Percentiles rank a stretch among this genome's conserved stretches.
phyloP scores from a whole-genome alignment of 768 basidiomycete species.

The Nevesoporus exiguus region DNA sequence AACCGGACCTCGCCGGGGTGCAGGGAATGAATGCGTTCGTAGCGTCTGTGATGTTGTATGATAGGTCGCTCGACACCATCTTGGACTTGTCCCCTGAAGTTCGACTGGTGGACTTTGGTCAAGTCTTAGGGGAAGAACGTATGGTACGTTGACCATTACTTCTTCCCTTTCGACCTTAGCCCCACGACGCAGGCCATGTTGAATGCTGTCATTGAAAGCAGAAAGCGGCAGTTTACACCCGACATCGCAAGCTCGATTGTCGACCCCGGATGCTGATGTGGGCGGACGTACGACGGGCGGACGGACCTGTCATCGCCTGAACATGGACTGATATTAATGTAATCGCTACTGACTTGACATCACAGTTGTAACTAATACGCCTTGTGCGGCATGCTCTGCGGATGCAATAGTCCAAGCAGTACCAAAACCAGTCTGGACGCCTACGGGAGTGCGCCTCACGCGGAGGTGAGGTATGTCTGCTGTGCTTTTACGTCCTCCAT shows the following conservation, averaged over 20 bases:
- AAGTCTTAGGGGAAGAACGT: conserved; percentile 45
- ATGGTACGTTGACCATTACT: conserved; percentile 42
- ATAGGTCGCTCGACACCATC: conserved; percentile 52
- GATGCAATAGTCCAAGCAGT: conserved; percentile 20
- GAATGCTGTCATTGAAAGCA: conserved; percentile 36
- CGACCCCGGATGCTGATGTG: conserved; percentile 13
- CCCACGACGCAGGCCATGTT: conserved; percentile 28
- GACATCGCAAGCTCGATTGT: conserved; percentile 10
- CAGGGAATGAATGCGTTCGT: conserved; percentile 70
- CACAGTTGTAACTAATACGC: conserved; percentile 25
- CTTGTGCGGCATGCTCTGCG: conserved; percentile 13
- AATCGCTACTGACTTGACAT: conserved; percentile 27
- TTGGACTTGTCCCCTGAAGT: conserved; percentile 47
- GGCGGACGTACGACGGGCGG: conserved; percentile 4
- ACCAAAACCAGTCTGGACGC: conserved; percentile 15
- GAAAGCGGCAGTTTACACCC: conserved; percentile 29
- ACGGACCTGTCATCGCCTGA: conserved; percentile 5
- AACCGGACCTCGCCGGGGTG: conserved; percentile 51
- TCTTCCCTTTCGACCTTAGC: conserved; percentile 7
- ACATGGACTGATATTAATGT: conserved; percentile 26
- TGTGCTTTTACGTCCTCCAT: conserved; percentile 7
- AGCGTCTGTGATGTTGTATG: conserved; percentile 59
- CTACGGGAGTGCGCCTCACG: conserved; percentile 5
- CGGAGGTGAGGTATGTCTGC: conserved; percentile 6
- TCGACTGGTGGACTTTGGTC: conserved; percentile 44